These are phyloP conservation scores for Primulina tabacum DNA, from an alignment of 257 asterid genomes.

Conservation along the genomic window DNA sequence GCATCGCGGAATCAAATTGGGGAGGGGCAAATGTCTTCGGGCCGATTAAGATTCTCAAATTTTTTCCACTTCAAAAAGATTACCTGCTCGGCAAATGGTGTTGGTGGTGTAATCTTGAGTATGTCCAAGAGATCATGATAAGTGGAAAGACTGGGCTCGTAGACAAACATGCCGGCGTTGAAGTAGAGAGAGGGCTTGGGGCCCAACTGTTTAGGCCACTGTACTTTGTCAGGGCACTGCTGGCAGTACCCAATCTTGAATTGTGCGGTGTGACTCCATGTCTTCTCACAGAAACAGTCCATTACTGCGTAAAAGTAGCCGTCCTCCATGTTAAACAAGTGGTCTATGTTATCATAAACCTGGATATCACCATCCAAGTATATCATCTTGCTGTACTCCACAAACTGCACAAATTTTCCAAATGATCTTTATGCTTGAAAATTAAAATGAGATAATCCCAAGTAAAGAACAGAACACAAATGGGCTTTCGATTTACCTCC, in stretches of 20 bases:
- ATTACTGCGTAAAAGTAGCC: slow-evolving; percentile 48
- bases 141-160: slow-evolving; percentile 46
- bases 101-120: slow-evolving; percentile 35
- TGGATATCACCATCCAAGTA: slow-evolving; percentile 57
- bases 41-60: no score
- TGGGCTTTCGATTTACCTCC: slow-evolving; percentile 37
- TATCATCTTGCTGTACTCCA: slow-evolving; percentile 59
- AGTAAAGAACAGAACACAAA: no score
- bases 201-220: slow-evolving; percentile 42
- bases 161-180: slow-evolving; percentile 59
- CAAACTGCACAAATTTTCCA: slow-evolving; percentile 36
- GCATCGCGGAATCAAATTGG: no score
- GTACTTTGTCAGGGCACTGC: slow-evolving; percentile 38
- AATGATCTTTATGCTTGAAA: background rate
- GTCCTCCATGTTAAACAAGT: slow-evolving; percentile 36
- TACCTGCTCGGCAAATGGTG: slow-evolving; percentile 55
- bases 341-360: slow-evolving; percentile 48
- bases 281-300: slow-evolving; percentile 57
- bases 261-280: slow-evolving; percentile 46
- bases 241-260: slow-evolving; percentile 49
- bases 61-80: no score
- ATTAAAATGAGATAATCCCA: background rate
- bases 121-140: slow-evolving; percentile 41
- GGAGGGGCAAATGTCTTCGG: no score
- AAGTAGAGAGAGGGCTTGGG: slow-evolving; percentile 47